phyloP scores from a whole-genome alignment of 2,329 filamentous ascomycete genomes.

The Zalaria sp. region DNA sequence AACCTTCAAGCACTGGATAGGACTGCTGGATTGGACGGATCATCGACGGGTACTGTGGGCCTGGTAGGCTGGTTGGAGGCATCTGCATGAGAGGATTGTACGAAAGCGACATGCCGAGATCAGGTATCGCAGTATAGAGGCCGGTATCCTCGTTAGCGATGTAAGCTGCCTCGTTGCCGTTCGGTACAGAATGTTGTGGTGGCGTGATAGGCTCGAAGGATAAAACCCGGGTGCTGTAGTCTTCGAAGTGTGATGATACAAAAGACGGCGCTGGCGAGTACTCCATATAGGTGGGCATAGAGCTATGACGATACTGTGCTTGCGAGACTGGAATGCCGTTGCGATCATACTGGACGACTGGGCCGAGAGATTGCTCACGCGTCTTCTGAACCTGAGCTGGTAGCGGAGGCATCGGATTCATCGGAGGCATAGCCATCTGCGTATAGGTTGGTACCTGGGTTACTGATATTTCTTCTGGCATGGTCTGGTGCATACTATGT shows the following conservation, averaged over 20 bases:
- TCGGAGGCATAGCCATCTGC: constrained; percentile 49
- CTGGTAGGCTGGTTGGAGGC: constrained; percentile 70
- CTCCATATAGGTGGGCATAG: constrained; percentile 97
- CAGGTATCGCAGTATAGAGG: constrained; percentile 86
- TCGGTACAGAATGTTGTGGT: constrained; percentile 66
- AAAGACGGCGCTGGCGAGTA: constrained; percentile 97
- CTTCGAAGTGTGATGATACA: constrained; percentile 95
- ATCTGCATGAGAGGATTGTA: constrained; percentile 86
- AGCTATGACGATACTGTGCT: constrained; percentile 82
- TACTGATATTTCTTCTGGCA: constrained; percentile 43
- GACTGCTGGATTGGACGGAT: constrained; percentile 52
- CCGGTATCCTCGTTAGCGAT: constrained; percentile 97
- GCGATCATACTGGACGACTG: constrained; percentile 75
- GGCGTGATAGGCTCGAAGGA: constrained; percentile 96
- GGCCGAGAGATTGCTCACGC: constrained; percentile 66
- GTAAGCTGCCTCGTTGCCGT: constrained; percentile 75
- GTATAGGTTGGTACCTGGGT: constrained; percentile 57
- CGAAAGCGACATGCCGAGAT: constrained; percentile 61
- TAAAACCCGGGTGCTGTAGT: constrained; percentile 91
- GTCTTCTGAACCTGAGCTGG: constrained; percentile 64
- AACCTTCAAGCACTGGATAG: constrained; percentile 92
- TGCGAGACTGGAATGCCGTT: constrained; percentile 76
- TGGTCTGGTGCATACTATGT: constrained; percentile 27
- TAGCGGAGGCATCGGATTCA: constrained; percentile 45
- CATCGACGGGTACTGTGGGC: constrained; percentile 63